Conservation (phyloP, 352 stramenopile genomes). For the Phytophthora rubi region DNA sequence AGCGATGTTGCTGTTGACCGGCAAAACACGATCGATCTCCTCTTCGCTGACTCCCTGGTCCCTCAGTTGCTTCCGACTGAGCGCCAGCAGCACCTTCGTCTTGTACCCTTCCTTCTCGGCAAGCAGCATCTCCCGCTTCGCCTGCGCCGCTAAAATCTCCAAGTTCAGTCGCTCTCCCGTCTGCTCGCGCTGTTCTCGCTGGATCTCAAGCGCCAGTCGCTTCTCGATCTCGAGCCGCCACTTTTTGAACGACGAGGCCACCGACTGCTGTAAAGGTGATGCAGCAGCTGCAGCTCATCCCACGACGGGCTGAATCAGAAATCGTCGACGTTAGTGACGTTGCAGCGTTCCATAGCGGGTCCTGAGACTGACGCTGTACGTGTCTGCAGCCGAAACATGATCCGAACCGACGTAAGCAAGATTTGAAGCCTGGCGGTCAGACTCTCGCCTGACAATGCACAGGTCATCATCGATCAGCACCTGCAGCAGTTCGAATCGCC, state of each 20-base stretch:
- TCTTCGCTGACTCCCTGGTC: constrained; percentile 54
- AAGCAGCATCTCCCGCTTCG: constrained; percentile 41
- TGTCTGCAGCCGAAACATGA: no score
- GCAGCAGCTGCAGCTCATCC: not conserved
- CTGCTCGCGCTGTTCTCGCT: constrained; percentile 37
- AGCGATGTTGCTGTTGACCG: constrained; percentile 14
- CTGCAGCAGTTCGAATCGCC: no score
- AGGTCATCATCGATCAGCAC: no score
- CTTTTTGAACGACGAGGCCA: constrained; percentile 33
- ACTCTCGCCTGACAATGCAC: no score
- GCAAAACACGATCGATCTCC: constrained; percentile 65
- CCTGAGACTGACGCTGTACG: constrained; percentile 13
- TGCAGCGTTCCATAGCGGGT: not conserved
- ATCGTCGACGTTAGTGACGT: constrained; percentile 28
- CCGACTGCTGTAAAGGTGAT: not conserved
- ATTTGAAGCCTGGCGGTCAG: no score
- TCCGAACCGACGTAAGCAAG: no score
- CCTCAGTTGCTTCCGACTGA: constrained; percentile 60
- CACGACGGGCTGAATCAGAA: constrained; percentile 20
- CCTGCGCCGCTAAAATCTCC: constrained; percentile 31
- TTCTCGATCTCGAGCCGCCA: constrained; percentile 64
- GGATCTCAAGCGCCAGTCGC: constrained; percentile 54
- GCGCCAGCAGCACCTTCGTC: constrained; percentile 48
- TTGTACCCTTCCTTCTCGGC: constrained; percentile 60
- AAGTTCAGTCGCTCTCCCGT: constrained; percentile 46